These are phyloP conservation scores for Myochromella boudieri DNA, from an alignment of 768 basidiomycete species.

Conservation along the genomic window DNA sequence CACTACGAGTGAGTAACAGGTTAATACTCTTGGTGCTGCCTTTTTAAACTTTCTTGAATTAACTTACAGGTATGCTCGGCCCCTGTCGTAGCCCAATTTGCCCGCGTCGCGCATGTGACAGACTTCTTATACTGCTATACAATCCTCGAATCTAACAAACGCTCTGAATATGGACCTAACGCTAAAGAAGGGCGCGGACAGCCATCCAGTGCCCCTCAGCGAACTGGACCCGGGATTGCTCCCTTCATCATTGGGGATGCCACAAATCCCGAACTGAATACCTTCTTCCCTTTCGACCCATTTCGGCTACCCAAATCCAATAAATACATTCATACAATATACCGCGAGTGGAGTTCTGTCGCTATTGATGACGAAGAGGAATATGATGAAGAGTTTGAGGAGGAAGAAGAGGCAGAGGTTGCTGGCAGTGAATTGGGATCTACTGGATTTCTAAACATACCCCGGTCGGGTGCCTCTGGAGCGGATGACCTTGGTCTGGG, in stretches of 20 bases:
- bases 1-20: slow-evolving; percentile 67
- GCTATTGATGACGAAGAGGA: slow-evolving; percentile 75
- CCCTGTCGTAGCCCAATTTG: slow-evolving; percentile 91
- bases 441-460: slow-evolving; percentile 17
- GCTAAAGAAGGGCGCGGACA: slow-evolving; percentile 15
- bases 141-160: slow-evolving; percentile 86
- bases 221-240: slow-evolving; percentile 12
- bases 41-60: too few relatives aligned
- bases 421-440: slow-evolving; percentile 12
- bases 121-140: slow-evolving; percentile 94
- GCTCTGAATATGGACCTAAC: slow-evolving; percentile 49
- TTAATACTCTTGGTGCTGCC: slow-evolving; percentile 1
- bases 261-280: slow-evolving; percentile 72
- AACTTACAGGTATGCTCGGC: slow-evolving; percentile 86
- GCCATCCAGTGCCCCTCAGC: background rate
- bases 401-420: slow-evolving; percentile 35
- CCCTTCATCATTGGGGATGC: slow-evolving; percentile 31
- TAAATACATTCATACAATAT: slow-evolving; percentile 77
- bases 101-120: slow-evolving; percentile 86
- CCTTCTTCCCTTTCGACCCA: slow-evolving; percentile 98
- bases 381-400: slow-evolving; percentile 54
- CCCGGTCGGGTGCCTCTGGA: slow-evolving; percentile 13
- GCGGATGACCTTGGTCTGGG: slow-evolving; percentile 56
- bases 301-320: slow-evolving; percentile 84
- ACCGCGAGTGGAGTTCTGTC: slow-evolving; percentile 88